These are phyloP conservation scores for Hordeum vulgare DNA, from an alignment of 176 grass and related monocot species.

Conservation along the genomic window MorexV3_pseudomolecules_assembly NC_058521.1:446876020-446876519, in stretches of 20 bases:
- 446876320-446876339: not conserved
- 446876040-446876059: conserved; percentile 25
- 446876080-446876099: not conserved
- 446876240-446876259: not conserved
- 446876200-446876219: conserved; percentile 88
- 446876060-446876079: not conserved
- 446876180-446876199: conserved; percentile 71
- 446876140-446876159: conserved; percentile 70
- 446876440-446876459: conserved; percentile 34
- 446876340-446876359: not conserved
- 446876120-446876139: conserved; percentile 30
- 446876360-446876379: conserved; percentile 19
- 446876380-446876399: conserved; percentile 71
- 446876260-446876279: not conserved
- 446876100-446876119: not conserved
- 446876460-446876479: not conserved
- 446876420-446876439: conserved; percentile 41
- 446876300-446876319: not conserved
- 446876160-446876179: conserved; percentile 63
- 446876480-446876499: conserved; percentile 7
- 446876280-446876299: not conserved
- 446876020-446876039: conserved; percentile 43
- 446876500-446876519: conserved; percentile 32
- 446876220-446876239: conserved; percentile 62
- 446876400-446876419: conserved; percentile 77